These are phyloP conservation scores for Mucor piriformis DNA, from an alignment of 371 early-diverging fungal genomes.

Conservation along the genomic window DNA sequence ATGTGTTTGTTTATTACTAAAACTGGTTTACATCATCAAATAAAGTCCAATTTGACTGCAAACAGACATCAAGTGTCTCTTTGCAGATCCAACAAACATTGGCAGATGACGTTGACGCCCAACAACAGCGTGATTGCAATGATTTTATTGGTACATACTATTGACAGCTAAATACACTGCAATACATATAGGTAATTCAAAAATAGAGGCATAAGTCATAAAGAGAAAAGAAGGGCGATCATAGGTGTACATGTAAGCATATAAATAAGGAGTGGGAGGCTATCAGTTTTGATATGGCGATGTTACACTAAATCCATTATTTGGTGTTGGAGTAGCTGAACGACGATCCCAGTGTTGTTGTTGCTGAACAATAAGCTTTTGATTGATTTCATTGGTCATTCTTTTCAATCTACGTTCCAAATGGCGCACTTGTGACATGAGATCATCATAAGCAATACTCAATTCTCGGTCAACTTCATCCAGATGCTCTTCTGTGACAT, in stretches of 20 bases:
- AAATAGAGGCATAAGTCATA: neutral
- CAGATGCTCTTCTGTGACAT: slow-evolving; percentile 23
- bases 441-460: slow-evolving; percentile 24
- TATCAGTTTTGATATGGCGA: neutral
- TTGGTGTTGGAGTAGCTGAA: slow-evolving; percentile 1
- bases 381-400: slow-evolving; percentile 20
- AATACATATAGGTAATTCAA: neutral
- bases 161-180: no score
- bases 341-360: slow-evolving; percentile 3
- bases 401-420: slow-evolving; percentile 21
- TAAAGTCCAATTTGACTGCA: no score
- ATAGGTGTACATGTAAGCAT: neutral
- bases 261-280: neutral
- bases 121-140: no score
- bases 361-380: slow-evolving; percentile 6
- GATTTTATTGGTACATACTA: no score
- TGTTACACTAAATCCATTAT: slow-evolving; percentile 6
- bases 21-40: no score
- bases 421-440: slow-evolving; percentile 26
- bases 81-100: no score
- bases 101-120: no score
- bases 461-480: slow-evolving; percentile 25
- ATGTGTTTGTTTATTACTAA: no score
- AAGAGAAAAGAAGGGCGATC: neutral
- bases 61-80: no score